Evolutionary conservation across 345 rosid species (phyloP), one percentile per base, ranked within the genome.

Genomic region (Luvunga scandens): DNA sequence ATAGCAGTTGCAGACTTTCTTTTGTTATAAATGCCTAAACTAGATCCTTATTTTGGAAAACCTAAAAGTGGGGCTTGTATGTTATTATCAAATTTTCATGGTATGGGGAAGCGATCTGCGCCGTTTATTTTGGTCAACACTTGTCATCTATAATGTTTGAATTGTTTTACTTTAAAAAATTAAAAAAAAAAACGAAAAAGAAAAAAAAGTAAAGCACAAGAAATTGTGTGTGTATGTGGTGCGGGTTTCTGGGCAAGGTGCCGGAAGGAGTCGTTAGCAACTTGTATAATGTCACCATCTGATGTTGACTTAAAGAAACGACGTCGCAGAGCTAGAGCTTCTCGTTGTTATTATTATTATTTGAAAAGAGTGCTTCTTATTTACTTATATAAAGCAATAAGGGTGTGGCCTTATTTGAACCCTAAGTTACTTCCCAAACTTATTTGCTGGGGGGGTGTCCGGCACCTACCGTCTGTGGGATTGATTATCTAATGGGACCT

Each of bases 61-160:
- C 57, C 5, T 6, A 53, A 53, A 53, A 18, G 7, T 1, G n/a
- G n/a, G 57, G 7, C 57, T 53, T 22, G 22, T 18, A 53, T 19
- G 57, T 53, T 53, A 18, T 53, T 53, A 33, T 4, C 2, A 16
- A 18, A 24, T 25, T 7, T 33, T 31, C 33, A 16, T 8, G 13
- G 13, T 25, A 4, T 55, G 33, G 59, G 16, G 70, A 79, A 42
- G 27, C n/a, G 38, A 83, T 76, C 85, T 9, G 60, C 64, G 71
- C 85, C 85, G 80, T 79, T 42, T 56, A 68, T 69, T 56, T 9
- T 9, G 31, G 64, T 71, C 61, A 48, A 25, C 24, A 10, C 67
- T 30, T 72, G 45, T 53, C 36, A 66, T 30, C 73, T 65, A 70
- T 56, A 69, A 45, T 12, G 12, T 25, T 13, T 55, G 18, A 19